Percentiles rank a stretch among this genome's conserved stretches.
Evolutionary conservation across 1,139 yeast genomes (phyloP).

Genomic region (Sugiyamaella xylanicola): DNA sequence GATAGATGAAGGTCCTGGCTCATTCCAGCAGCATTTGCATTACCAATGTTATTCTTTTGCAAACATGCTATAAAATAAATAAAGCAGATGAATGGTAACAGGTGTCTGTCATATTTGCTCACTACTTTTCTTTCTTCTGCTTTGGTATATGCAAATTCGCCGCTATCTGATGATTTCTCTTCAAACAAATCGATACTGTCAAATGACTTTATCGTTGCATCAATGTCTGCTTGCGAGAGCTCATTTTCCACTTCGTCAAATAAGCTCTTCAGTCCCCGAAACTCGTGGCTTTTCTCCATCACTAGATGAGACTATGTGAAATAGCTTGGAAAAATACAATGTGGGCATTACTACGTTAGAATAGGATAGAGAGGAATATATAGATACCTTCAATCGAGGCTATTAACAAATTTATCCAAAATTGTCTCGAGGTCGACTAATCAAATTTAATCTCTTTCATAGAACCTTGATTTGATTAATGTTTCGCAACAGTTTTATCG

Average conservation of each 20-base stretch:
- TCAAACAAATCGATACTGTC: slow-evolving; percentile 13
- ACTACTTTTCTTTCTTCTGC: slow-evolving; percentile 28
- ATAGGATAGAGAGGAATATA: neutral
- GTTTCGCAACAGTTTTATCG: neutral
- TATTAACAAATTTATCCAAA: neutral
- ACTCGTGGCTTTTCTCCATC: slow-evolving; percentile 14
- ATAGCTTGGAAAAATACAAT: neutral
- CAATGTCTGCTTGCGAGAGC: slow-evolving; percentile 9
- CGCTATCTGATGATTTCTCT: neutral
- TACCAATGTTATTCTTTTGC: slow-evolving; percentile 52
- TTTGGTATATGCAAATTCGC: slow-evolving; percentile 8
- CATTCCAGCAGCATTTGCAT: slow-evolving; percentile 58
- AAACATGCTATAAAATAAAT: slow-evolving; percentile 35
- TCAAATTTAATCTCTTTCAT: neutral
- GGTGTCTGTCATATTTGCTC: slow-evolving; percentile 30
- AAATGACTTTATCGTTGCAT: slow-evolving; percentile 8
- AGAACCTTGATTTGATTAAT: slow-evolving; percentile 15
- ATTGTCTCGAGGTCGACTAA: neutral
- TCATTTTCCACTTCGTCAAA: slow-evolving; percentile 24
- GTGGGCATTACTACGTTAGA: neutral
- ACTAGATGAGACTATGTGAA: neutral
- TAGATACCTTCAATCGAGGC: neutral
- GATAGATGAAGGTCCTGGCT: slow-evolving; percentile 48
- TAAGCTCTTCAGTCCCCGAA: slow-evolving; percentile 19
- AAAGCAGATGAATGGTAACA: slow-evolving; percentile 33